Evolutionary conservation across 1,284 basidiomycete genomes (phyloP), one percentile per base, ranked within the genome.

Genomic region (Pterula multifida): DNA sequence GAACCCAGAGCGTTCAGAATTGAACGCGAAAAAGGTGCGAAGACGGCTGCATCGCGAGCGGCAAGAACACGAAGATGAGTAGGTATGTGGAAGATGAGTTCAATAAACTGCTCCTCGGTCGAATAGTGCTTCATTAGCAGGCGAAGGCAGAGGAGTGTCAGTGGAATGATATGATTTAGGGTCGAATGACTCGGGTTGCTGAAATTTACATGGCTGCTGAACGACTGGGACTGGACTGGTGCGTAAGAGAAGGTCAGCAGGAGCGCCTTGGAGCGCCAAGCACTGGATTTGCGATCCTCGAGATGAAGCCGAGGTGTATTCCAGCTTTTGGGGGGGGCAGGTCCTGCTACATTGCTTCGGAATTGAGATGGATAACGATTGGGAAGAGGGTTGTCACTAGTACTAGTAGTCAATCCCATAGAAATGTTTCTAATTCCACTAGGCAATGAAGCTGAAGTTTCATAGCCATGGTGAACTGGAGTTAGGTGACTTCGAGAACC

Each of bases 31-130:
- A 85, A 62, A 1, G 83, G 83, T 1, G 65, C 61, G 51, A 79
- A 68, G 15, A 82, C 60, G 13, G 81, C 75, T 3, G 74, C 65
- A 53, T 77, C 70, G 6, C 79, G 73, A 24, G 84, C 61, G 13
- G 83, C 64, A 26, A 70, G 67, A 39, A 74, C 71, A 17, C 76
- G 70, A 25, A 84, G 68, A 58, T 84, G 80, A 0, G 63, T 58
- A 0, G 79, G 75, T 6, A 86, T 65, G 51, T 65, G 71, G 0
- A 73, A 70, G 1, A 72, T 65, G 47, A 79, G 58, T 19, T 72
- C 65, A 19, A 69, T 62, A 25, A 70, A 63, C 35, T 66, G 70
- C 55, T 66, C 70, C 54, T 54, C 66, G 53, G 55, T 68, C 62
- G 60, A 68, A 54, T 49, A 68, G 46, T 52, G 55, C 9, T 63